A percentile compares a stretch with the other conserved stretches of the same genome.
Evolutionary conservation across 495 filamentous ascomycete genomes (phyloP).

Genomic region (Clavariopsis aquatica): DNA sequence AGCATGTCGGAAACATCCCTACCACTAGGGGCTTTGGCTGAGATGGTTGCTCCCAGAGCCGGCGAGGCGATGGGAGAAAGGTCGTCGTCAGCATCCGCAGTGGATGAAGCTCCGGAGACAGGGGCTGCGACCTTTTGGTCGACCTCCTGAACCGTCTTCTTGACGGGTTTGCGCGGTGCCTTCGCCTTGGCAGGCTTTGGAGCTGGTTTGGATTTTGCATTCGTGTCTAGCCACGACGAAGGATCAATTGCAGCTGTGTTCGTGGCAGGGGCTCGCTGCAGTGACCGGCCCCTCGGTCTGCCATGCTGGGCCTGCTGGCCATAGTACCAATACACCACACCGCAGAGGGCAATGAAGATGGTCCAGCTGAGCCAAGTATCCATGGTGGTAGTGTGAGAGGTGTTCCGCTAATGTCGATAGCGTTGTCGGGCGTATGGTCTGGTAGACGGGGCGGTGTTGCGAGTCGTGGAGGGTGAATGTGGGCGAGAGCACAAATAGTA

Average conservation of each 20-base stretch:
- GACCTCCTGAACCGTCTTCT: slow-evolving; percentile 33
- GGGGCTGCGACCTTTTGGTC: slow-evolving; percentile 24
- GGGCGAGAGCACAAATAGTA: no score
- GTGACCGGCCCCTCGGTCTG: slow-evolving; percentile 13
- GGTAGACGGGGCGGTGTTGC: neutral
- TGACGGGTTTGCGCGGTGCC: slow-evolving; percentile 26
- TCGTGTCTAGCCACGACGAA: slow-evolving; percentile 11
- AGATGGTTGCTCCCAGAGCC: slow-evolving; percentile 18
- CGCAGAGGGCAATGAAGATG: slow-evolving; percentile 30
- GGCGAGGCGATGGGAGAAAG: slow-evolving; percentile 41
- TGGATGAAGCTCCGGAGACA: slow-evolving; percentile 53
- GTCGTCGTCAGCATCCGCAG: slow-evolving; percentile 71
- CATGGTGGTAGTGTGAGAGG: slow-evolving; percentile 2
- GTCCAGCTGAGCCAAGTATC: slow-evolving; percentile 35
- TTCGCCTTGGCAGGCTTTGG: slow-evolving; percentile 21
- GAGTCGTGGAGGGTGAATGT: neutral
- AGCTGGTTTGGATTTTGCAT: slow-evolving; percentile 27
- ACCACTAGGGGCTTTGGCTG: slow-evolving; percentile 42
- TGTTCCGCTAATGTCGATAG: neutral
- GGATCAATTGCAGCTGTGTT: neutral
- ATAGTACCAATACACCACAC: slow-evolving; percentile 38
- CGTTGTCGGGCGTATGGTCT: no score
- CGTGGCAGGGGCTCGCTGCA: slow-evolving; percentile 14
- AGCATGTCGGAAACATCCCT: slow-evolving; percentile 85
- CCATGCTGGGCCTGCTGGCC: slow-evolving; percentile 10